Base-by-base conservation (phyloP, 2,329 filamentous ascomycete species). In the Phaeosphaeria sp. region DNA sequence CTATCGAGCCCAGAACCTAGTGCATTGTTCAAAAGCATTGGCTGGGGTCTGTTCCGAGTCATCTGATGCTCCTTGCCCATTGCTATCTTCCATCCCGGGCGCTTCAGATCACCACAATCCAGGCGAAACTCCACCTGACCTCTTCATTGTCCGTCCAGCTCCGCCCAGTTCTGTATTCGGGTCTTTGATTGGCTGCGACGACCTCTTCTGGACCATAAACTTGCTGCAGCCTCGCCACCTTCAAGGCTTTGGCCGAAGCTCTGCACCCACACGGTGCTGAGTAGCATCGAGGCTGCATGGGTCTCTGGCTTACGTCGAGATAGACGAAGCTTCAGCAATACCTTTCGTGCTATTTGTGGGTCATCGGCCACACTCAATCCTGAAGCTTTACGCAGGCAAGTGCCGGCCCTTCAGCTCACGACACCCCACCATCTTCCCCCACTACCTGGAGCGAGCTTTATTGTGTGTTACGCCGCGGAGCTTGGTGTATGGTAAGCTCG, bases 11-110 rank as follows among this genome's bases (percentile, higher is more conserved):
- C 8, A 33, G 8, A 45, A 44, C 39, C 49, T 36, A 48, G 50
- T 46, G 30, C 50, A 51, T 44, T 57, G 30, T 51, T 36, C 17
- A 57, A 56, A 67, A 64, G 63, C 59, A 65, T 59, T 58, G 51
- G 46, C 36, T 24, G 18, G 52, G 50, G 17, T 40, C 58, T 51
- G 36, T 25, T 24, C 49, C 22, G 42, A 60, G 64, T 76, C 73
- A 76, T 74, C 67, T 74, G 74, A 73, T 63, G 55, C 53, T 45
- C 59, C 47, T 56, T 56, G 57, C 67, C 63, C 65, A 59, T 13
- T 53, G 63, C 59, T 59, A 68, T 62, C 61, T 33, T 61, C 55
- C 49, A 51, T 59, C 57, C 58, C 60, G 59, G 59, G 60, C 61
- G 56, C 65, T 56, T 53, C 65, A 65, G 30, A 60, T 60, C 49